Evolutionary conservation across 345 rosid species (phyloP).

Genomic region (Gossypium sturtianum): DNA sequence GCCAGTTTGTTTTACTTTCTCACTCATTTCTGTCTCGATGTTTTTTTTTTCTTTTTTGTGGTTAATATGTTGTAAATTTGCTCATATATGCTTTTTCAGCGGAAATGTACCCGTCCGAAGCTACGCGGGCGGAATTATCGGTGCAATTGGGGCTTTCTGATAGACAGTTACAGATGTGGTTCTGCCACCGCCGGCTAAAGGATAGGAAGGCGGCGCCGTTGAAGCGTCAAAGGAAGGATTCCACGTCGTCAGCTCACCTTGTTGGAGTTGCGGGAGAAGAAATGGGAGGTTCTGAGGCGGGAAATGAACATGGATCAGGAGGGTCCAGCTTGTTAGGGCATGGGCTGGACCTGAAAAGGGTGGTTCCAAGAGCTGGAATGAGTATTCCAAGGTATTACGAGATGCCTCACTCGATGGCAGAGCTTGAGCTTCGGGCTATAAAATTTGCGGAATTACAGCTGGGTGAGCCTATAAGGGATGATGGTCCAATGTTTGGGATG

Average conservation of each 20-base stretch:
- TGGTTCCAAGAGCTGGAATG: constrained; percentile 31
- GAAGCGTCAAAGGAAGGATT: constrained; percentile 68
- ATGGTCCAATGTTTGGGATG: constrained; percentile 94
- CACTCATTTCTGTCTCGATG: neutral
- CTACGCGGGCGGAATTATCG: constrained; percentile 62
- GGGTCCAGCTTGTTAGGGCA: constrained; percentile 24
- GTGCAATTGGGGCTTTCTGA: constrained; percentile 79
- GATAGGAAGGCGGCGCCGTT: constrained; percentile 55
- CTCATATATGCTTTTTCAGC: constrained; percentile 25
- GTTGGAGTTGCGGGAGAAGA: constrained; percentile 30
- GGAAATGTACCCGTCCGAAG: constrained; percentile 86
- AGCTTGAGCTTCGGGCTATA: constrained; percentile 77
- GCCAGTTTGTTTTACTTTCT: constrained; percentile 24
- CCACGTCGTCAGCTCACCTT: constrained; percentile 15
- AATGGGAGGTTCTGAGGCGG: constrained; percentile 23
- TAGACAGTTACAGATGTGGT: constrained; percentile 99
- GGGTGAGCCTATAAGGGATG: constrained; percentile 93
- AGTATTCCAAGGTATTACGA: constrained; percentile 49
- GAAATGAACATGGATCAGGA: constrained; percentile 26
- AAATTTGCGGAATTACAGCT: constrained; percentile 83
- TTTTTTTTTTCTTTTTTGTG: neutral
- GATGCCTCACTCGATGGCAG: constrained; percentile 61
- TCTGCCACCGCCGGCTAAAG: constrained; percentile 93
- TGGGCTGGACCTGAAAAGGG: constrained; percentile 37
- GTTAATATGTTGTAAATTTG: neutral